Evolutionary conservation across 352 stramenopile genomes (phyloP), one percentile per base, ranked within the genome.

Genomic region (Globisporangium barbulae): DNA sequence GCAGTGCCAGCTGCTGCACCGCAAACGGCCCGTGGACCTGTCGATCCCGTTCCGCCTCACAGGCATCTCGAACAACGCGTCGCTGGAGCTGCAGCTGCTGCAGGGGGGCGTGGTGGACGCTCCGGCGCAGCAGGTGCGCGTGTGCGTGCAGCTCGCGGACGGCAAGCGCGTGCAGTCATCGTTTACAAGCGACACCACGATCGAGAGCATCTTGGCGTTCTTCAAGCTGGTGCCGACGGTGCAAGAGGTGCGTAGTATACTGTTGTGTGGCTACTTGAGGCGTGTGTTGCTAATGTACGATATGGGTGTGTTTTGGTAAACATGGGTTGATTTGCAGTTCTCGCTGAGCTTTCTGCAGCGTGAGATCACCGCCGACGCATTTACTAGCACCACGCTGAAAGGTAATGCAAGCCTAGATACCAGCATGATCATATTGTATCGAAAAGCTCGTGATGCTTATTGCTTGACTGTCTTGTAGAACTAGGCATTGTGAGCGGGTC

Each of bases 11-110:
- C 74, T 96, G 19, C 58, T 82, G 50, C 87, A 95, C 64, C 86
- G 85, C 53, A 74, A 72, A 44, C 78, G 70, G 15, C 49, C 76
- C 8, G 69, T 96, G 21, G 88, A 96, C 60, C 64, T 93, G 45
- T 91, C 88, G 19, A 81, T 94, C 49, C 86, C 88, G 37, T 96
- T 96, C 58, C 83, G 86, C 4, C 74, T 96, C 30, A 93, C 88
- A 15, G 88, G 88, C 33, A 79, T 96, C 25, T 93, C 88, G 39
- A 93, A 93, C 65, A 95, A 95, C 55, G 86, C 88, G 17, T 65
- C 69, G 13, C 57, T 96, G 22, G 83, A 96, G 67, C 52, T 96
- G 37, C 71, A 69, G n/a, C 74, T 72, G 42, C 55, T 81, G 2
- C 69, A 72, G 25, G 67, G 64, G 5, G 48, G 45, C 0, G 54